Evolutionary conservation across 306 rosid genomes (phyloP), one percentile per base, ranked within the genome.

Genomic region (Lupinus albus): DNA sequence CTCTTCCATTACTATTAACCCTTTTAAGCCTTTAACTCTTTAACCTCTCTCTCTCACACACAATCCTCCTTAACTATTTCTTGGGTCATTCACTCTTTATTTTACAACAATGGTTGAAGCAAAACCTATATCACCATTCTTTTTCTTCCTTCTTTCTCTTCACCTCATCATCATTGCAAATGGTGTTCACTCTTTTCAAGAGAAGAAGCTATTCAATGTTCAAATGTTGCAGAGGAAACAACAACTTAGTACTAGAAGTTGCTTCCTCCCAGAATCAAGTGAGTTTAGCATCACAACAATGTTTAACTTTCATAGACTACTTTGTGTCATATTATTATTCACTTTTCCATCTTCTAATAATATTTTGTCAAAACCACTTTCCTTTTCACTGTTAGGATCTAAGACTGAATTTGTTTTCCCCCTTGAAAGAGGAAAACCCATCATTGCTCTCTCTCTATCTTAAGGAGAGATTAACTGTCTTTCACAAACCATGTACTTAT

Each of bases 251-350:
- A 16, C 30, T 51, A 57, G 47, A 4, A 60, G 61, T 61, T 72
- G 84, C 63, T 57, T 67, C 79, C 81, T 76, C 32, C 84, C 79
- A 1, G 79, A 76, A 72, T 76, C 84, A 76, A 80, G 84, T 80
- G 75, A 80, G 84, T 80, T 71, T 32, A 57, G 20, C 57, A 71
- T 20, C 11, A 42, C 8, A 52, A 58, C 8, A 38, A 38, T 8
- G 8, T 6, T 6, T 3, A 38, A 56, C 17, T 45, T 42, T 60
- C 36, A 20, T 44, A 39, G 61, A 52, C 12, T 45, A 59, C 63
- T 62, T 58, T 51, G 21, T 77, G 52, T 32, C 42, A 36, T 74
- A 38, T 68, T 69, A 61, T 69, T 9, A 1, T 39, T 69, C 61
- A 70, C 71, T 47, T 73, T 76, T 79, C 78, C 82, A 80, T 86